Evolutionary conservation across 495 filamentous ascomycete genomes (phyloP).

Genomic region (Xylaria telfairii): DNA sequence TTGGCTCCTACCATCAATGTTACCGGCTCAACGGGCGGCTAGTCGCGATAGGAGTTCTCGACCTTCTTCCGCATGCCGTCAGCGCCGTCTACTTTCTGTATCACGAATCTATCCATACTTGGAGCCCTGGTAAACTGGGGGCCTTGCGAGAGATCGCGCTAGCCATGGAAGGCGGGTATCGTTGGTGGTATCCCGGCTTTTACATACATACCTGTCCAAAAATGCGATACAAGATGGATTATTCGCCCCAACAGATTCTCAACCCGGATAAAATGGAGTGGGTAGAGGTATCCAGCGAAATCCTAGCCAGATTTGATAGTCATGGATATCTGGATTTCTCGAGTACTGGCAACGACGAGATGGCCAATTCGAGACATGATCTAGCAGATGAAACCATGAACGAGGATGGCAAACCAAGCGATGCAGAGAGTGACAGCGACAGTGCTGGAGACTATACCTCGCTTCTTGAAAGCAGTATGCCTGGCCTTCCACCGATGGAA

Average conservation of each 20-base stretch:
- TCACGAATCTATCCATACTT: conserved; percentile 79
- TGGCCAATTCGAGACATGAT: conserved; percentile 20
- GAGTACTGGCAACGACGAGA: conserved; percentile 43
- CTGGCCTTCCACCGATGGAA: conserved; percentile 71
- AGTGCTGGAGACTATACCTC: conserved; percentile 52
- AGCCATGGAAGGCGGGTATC: conserved; percentile 75
- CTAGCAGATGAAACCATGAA: conserved; percentile 38
- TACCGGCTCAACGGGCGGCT: conserved; percentile 90
- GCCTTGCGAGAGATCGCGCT: conserved; percentile 85
- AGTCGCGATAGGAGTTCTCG: conserved; percentile 86
- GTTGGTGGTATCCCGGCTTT: conserved; percentile 61
- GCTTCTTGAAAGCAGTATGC: conserved; percentile 74
- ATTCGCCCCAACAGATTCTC: conserved; percentile 80
- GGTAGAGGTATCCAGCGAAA: conserved; percentile 73
- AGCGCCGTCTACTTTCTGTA: conserved; percentile 97
- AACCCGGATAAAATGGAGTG: conserved; percentile 79
- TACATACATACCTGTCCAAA: conserved; percentile 60
- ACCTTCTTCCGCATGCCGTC: conserved; percentile 83
- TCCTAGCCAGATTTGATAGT: conserved; percentile 66
- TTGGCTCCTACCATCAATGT: conserved; percentile 95
- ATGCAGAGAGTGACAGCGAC: conserved; percentile 29
- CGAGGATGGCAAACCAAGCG: conserved; percentile 37
- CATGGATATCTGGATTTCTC: conserved; percentile 74
- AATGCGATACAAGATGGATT: conserved; percentile 84
- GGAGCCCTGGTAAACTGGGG: conserved; percentile 85